Evolutionary conservation across 2,329 filamentous ascomycete genomes (phyloP), one percentile per base, ranked within the genome.

Genomic region (Sclerotinia minor): DNA sequence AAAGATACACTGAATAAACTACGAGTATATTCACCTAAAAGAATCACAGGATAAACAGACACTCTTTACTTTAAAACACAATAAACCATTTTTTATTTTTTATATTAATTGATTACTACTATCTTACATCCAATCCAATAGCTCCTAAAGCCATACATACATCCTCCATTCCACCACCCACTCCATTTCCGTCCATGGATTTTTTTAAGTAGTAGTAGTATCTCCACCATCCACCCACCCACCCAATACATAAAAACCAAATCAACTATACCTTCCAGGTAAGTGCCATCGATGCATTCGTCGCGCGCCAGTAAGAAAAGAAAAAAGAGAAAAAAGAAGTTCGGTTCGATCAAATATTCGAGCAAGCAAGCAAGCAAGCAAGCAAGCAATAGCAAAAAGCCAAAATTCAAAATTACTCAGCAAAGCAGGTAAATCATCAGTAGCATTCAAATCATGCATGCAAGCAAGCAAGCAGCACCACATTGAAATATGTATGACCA

Each of bases 391-490:
- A 61, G 59, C 45, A 61, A 61, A 50, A 38, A 26, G 59, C 59
- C 21, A 61, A 61, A 61, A 38, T 50, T 61, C 32, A 63, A 61
- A 38, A 8, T 38, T 63, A 63, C 59, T 41, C 59, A 52, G 59
- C 59, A 63, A 41, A 59, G 59, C 59, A 61, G 50, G 58, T 26
- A 50, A 63, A 32, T 61, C 59, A 61, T 63, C 45, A 38, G 45
- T 63, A 26, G 45, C 29, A 17, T 50, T 63, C 59, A 63, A 63
- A 47, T 50, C 59, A 63, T 63, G 59, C 59, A 50, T 41, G 59
- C 45, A 50, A 29, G 59, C 59, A 50, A 26, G 59, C 45, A 50
- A 29, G 45, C 45, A 50, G 59, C 59, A 63, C 45, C 45, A 61
- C n/a, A 26, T 61, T 29, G 29, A 61, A 49, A 45, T 19, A 0